These are phyloP conservation scores for Gigaspora rosea DNA, from an alignment of 192 early-diverging fungal species.

Conservation along the genomic window DNA sequence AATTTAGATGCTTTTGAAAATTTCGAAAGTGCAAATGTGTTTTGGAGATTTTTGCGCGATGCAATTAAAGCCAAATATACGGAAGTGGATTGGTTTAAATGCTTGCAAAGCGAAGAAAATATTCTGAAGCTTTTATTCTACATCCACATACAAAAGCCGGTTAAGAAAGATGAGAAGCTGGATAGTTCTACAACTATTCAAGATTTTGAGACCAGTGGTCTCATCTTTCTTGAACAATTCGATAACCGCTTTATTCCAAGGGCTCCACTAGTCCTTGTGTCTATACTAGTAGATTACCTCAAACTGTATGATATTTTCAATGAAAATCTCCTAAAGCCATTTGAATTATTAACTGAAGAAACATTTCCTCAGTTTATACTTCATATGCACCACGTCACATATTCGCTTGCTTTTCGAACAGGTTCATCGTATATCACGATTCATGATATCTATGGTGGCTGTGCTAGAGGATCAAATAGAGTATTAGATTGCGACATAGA, in stretches of 20 bases:
- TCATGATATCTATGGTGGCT: neutral
- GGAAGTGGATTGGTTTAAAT: neutral
- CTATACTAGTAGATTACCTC: neutral
- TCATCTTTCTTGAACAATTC: neutral
- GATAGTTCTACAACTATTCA: neutral
- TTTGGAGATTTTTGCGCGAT: neutral
- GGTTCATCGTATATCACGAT: neutral
- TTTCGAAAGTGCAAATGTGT: neutral
- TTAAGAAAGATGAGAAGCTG: neutral
- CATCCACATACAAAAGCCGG: neutral
- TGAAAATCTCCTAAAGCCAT: slow-evolving; percentile 14
- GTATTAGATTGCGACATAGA: neutral
- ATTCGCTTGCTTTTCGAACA: neutral
- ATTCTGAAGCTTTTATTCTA: neutral
- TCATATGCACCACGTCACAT: slow-evolving; percentile 14
- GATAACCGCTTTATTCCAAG: neutral
- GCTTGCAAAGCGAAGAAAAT: neutral
- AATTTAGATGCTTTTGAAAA: neutral
- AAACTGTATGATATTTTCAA: neutral
- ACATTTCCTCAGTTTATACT: slow-evolving; percentile 4
- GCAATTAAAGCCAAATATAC: neutral
- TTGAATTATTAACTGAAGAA: neutral
- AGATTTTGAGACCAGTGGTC: slow-evolving; percentile 5
- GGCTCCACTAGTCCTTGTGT: neutral
- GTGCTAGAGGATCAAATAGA: neutral